Evolutionary conservation across 2,329 filamentous ascomycete species (phyloP).

Genomic region (Hymenoscyphus fructigenus): DNA sequence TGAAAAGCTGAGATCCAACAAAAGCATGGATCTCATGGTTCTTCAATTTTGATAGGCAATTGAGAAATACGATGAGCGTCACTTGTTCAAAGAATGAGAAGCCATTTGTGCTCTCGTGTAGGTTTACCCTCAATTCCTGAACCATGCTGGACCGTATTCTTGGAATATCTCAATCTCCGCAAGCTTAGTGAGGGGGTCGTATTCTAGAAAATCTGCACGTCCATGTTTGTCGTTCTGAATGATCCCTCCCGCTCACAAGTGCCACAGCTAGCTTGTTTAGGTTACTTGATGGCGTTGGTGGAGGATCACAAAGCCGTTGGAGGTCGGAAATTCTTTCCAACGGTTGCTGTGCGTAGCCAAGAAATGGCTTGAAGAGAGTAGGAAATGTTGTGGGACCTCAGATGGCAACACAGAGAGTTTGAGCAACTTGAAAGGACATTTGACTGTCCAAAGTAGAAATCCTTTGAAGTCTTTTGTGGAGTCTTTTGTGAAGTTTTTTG

Average conservation of each 20-base stretch:
- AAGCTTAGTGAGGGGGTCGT: too few species aligned
- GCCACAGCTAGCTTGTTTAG: neutral
- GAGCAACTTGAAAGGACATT: neutral
- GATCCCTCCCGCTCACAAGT: neutral
- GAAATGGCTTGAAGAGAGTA: neutral
- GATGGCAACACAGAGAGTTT: neutral
- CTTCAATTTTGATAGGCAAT: neutral
- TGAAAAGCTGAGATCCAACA: neutral
- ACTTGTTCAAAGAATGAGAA: neutral
- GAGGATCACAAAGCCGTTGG: constrained; percentile 1
- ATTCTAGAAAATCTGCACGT: neutral
- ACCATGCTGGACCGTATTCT: neutral
- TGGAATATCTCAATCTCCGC: neutral
- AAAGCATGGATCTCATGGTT: neutral
- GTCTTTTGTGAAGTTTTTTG: too few species aligned
- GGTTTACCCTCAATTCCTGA: neutral
- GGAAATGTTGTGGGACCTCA: neutral
- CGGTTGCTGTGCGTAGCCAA: neutral
- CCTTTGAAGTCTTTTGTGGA: neutral
- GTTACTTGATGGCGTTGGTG: neutral
- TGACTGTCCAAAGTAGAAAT: too few species aligned
- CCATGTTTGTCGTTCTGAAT: neutral
- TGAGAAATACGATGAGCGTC: neutral
- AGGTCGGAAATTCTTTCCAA: neutral
- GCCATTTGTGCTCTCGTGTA: neutral